Evolutionary conservation across 1,284 basidiomycete species (phyloP).

Genomic region (Marasmius fiardii): DNA sequence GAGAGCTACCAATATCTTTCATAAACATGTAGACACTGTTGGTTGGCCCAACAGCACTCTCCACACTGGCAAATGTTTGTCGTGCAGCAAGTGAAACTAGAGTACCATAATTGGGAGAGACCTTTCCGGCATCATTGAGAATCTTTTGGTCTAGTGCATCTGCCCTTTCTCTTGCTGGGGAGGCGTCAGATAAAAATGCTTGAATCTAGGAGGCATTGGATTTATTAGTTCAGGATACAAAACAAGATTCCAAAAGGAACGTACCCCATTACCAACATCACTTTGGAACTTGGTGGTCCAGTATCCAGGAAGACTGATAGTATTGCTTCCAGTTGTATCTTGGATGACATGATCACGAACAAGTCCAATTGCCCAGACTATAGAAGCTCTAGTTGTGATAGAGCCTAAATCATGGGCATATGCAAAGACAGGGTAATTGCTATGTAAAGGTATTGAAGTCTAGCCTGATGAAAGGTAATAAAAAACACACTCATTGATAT

Average conservation of each 20-base stretch:
- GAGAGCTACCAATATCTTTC: conserved; percentile 27
- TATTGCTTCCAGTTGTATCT: background rate
- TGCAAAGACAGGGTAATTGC: background rate
- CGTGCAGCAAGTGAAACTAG: background rate
- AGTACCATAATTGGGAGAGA: background rate
- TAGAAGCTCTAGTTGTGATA: background rate
- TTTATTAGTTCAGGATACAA: background rate
- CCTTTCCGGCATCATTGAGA: background rate
- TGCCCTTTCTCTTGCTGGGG: background rate
- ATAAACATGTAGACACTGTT: conserved; percentile 30
- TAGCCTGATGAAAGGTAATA: background rate
- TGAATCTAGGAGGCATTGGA: background rate
- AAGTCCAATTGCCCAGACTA: background rate
- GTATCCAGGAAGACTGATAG: background rate
- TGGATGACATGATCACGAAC: background rate
- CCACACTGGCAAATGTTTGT: background rate
- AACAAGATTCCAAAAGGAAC: no score
- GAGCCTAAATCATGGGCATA: background rate
- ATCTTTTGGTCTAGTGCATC: background rate
- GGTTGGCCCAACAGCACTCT: background rate
- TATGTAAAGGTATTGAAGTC: background rate
- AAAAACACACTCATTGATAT: background rate
- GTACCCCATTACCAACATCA: background rate
- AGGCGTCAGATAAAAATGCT: background rate
- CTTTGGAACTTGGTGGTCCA: background rate